Base-by-base conservation (phyloP, 2,329 filamentous ascomycete species). In the Thielaviopsis cerberus region DNA sequence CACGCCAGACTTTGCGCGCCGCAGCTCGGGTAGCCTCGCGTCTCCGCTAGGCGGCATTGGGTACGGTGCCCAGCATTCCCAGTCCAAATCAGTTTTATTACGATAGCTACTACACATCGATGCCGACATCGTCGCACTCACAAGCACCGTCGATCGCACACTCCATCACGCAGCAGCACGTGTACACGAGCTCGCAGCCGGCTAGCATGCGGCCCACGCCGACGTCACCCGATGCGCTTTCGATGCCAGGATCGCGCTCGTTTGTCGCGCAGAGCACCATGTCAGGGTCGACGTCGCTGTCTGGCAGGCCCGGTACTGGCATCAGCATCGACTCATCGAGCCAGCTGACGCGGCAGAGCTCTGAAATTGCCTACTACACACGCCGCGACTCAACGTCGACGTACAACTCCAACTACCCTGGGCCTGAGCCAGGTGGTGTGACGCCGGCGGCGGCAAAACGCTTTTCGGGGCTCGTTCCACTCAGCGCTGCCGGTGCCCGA, bases 401-500 rank as follows among this genome's bases (percentile, higher is more conserved):
- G 4, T 76, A 77, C 65, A 74, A 73, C 62, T 77, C 77, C 50
- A 72, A 70, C 62, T 71, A 73, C 60, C 71, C 69, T 57, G 66
- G 66, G 41, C 68, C 61, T 65, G 52, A 41, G 23, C 20, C 45
- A 11, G 23, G 26, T 17, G 45, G 45, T 15, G 45, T 69, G 24
- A 71, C 68, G 60, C 73, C 77, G 13, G 68, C 68, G 30, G 74
- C 75, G 45, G 81, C 83, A 50, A 57, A 54, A 26, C 55, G 59
- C 6, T 84, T 80, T 64, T 90, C 86, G 0, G 86, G 84, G 4
- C 73, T 94, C n/a, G 23, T 95, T 95, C 72, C 87, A 87, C 61
- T 94, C 89, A 0, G 89, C 89, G 4, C 79, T 95, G 67, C 89
- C 89, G 1, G 78, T 90, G 72, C 79, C 83, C 1, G 87, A 94